Evolutionary conservation across 257 asterid species (phyloP), one percentile per base, ranked within the genome.

Genomic region (Solanum pinnatisectum): DNA sequence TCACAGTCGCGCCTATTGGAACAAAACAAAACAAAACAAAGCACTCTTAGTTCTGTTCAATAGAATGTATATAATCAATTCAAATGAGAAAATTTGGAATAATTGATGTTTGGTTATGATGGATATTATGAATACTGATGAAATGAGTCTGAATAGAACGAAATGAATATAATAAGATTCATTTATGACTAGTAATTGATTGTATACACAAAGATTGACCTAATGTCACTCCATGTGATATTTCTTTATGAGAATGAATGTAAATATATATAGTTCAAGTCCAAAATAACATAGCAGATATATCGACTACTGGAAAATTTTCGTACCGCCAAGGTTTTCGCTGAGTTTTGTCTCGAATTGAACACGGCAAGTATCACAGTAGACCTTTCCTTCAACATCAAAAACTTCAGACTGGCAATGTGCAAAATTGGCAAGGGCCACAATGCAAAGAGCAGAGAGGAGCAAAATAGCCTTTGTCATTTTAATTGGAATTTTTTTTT

Each of bases 1-100:
- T 32, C 37, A 92, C 95, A 0, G 84, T 83, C 4, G 93, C 94
- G 3, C 93, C 93, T 88, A 74, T 84, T 20, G 2, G 0, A 18
- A 35, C 39, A 70, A 70, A 70, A 70, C 77, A 70, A 70, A 70
- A 70, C 77, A 10, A 56, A 22, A 56, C 1, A 49, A 44, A 83
- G 22, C 60, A 14, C 86, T 83, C 13, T 32, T 30, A 71, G 42
- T 71, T 71, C 14, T 32, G 13, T 4, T 71, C 78, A 36, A 71
- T 71, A 71, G 59, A 46, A 46, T 14, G 59, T 46, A 49, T 0
- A 15, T 49, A 49, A 14, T 14, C 22, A 15, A 49, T 15, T 20
- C 9, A 6, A 56, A 52, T 52, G 63, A 52, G 63, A 46, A 13
- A 46, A 1, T 14, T 46, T 46, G 59, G 60, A 49, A 49, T 49